Evolutionary conservation across 2,329 filamentous ascomycete species (phyloP).

Genomic region (Pseudocercospora vitis): DNA sequence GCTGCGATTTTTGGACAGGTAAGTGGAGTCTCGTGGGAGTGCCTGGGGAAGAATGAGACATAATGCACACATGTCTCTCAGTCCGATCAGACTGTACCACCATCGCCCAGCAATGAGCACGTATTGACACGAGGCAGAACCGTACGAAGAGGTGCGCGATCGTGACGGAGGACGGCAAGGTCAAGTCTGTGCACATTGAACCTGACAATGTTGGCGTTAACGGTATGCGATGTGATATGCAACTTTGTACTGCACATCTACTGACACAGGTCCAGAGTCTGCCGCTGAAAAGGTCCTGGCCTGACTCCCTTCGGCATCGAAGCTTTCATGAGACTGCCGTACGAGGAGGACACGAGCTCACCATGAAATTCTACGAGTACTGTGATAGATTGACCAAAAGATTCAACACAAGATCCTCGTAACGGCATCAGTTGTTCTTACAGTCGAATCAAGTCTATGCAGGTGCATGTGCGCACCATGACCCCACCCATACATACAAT

Average conservation of each 20-base stretch:
- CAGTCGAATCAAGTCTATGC: constrained; percentile 11
- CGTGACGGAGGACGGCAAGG: constrained; percentile 78
- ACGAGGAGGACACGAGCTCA: too few relatives aligned
- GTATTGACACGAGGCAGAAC: constrained; percentile 46
- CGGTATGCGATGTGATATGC: too few relatives aligned
- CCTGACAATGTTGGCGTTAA: constrained; percentile 56
- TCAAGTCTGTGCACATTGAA: constrained; percentile 78
- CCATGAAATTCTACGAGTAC: not conserved
- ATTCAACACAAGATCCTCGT: not conserved
- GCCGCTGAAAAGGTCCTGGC: constrained; percentile 17
- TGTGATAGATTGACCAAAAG: not conserved
- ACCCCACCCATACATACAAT: not conserved
- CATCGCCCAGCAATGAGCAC: not conserved
- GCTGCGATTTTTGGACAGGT: constrained; percentile 70
- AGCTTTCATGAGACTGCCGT: not conserved
- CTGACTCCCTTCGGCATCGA: not conserved
- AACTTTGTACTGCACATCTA: too few relatives aligned
- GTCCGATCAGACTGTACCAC: not conserved
- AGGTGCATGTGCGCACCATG: constrained; percentile 7
- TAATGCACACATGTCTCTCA: not conserved
- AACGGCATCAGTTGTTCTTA: constrained; percentile 4
- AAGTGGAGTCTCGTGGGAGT: not conserved
- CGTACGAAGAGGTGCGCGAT: constrained; percentile 88
- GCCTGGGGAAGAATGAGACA: not conserved
- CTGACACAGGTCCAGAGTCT: not conserved